A percentile compares a stretch with the other conserved stretches of the same genome.
These are phyloP conservation scores for Kregervanrija delftensis DNA, from an alignment of 805 yeast genomes.

Conservation along the genomic window DNA sequence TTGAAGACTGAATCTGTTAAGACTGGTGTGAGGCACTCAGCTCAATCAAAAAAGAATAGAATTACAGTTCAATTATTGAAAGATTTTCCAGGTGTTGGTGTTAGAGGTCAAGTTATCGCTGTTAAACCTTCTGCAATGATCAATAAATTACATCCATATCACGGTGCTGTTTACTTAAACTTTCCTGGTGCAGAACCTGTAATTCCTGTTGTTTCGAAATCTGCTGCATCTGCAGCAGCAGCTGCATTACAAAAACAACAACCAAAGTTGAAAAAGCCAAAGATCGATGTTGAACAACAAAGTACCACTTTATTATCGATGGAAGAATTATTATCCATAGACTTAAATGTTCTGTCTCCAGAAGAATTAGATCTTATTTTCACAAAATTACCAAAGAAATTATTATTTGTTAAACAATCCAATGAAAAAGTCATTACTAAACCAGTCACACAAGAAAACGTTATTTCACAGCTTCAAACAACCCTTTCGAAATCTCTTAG, in stretches of 20 bases:
- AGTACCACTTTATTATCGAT: slow-evolving; percentile 13
- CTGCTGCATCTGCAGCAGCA: slow-evolving; percentile 8
- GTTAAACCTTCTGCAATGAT: slow-evolving; percentile 83
- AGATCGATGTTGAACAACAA: slow-evolving; percentile 4
- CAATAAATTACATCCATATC: slow-evolving; percentile 59
- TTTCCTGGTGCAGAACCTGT: slow-evolving; percentile 23
- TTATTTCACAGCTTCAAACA: slow-evolving; percentile 7
- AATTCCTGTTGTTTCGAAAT: slow-evolving; percentile 26
- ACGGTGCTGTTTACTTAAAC: slow-evolving; percentile 68
- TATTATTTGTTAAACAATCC: slow-evolving; percentile 21
- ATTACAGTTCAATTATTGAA: slow-evolving; percentile 70
- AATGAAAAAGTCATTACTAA: slow-evolving; percentile 12
- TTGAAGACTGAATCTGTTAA: slow-evolving; percentile 13
- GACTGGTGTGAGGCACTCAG: slow-evolving; percentile 35
- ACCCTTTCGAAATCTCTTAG: slow-evolving; percentile 6
- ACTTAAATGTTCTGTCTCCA: slow-evolving; percentile 16
- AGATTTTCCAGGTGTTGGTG: slow-evolving; percentile 59
- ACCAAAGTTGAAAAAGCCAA: slow-evolving; percentile 4
- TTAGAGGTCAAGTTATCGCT: slow-evolving; percentile 61
- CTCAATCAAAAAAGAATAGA: slow-evolving; percentile 44
- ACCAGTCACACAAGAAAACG: slow-evolving; percentile 5
- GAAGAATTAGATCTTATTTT: slow-evolving; percentile 16
- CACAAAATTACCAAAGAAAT: slow-evolving; percentile 21
- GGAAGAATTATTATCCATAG: slow-evolving; percentile 22
- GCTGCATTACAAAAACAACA: slow-evolving; percentile 9